A percentile compares a stretch with the other conserved stretches of the same genome.
These are phyloP conservation scores for Aspergillus nidulans DNA, from an alignment of 495 filamentous ascomycete species.

Conservation along the genomic window DNA sequence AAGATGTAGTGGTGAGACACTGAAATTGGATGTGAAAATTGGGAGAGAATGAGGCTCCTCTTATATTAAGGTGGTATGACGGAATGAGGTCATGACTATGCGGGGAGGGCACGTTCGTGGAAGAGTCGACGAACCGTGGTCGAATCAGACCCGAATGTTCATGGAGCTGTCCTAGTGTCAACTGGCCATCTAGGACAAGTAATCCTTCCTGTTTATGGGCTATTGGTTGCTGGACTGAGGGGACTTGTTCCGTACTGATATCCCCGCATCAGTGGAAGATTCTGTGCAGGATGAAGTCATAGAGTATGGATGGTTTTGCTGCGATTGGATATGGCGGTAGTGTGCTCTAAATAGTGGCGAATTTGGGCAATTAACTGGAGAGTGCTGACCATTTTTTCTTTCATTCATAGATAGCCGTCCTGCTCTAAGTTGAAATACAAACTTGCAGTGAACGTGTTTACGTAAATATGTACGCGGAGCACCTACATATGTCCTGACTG, in stretches of 20 bases:
- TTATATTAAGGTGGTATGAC: constrained; percentile 2
- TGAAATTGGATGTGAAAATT: background rate
- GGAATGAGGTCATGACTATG: constrained; percentile 8
- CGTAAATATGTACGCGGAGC: too few species aligned
- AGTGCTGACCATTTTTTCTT: background rate
- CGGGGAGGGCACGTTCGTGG: background rate
- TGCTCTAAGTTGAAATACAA: too few species aligned
- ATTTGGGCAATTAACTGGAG: too few species aligned
- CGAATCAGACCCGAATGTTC: background rate
- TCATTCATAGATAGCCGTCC: background rate
- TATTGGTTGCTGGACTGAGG: background rate
- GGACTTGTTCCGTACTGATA: background rate
- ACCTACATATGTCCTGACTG: too few species aligned
- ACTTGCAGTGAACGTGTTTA: too few species aligned
- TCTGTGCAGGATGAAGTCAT: constrained; percentile 1
- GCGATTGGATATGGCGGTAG: background rate
- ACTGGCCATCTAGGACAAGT: background rate
- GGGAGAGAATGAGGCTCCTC: background rate
- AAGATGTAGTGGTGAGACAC: background rate
- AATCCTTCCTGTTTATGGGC: background rate
- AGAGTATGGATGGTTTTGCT: background rate
- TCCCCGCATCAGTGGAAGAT: background rate
- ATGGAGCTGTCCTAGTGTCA: background rate
- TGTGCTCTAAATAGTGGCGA: background rate
- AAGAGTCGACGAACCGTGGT: background rate